Conservation (phyloP, 73 alveolate species). For the Symbiodinium natans region DNA sequence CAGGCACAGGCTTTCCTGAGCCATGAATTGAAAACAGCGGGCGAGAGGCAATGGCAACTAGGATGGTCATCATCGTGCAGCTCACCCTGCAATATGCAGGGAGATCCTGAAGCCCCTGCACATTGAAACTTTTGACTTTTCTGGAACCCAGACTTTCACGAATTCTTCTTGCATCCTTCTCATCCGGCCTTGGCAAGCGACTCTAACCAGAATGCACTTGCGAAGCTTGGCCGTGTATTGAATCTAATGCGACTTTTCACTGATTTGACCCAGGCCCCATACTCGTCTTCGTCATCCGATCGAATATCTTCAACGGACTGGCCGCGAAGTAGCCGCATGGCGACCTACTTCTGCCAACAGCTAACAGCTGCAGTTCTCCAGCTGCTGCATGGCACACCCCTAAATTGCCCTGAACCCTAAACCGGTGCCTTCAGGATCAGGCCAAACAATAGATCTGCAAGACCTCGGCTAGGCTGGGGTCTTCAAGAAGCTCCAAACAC, state of each 20-base stretch:
- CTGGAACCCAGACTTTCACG: too few relatives aligned
- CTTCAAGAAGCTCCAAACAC: neutral
- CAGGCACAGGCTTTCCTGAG: neutral
- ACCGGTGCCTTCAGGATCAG: constrained; percentile 43
- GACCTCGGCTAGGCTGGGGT: neutral
- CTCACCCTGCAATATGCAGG: too few relatives aligned
- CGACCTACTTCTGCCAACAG: neutral
- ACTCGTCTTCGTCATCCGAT: constrained; percentile 77
- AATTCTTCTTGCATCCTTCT: neutral
- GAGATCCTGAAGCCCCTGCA: neutral
- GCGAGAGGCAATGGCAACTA: too few relatives aligned
- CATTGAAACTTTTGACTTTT: too few relatives aligned
- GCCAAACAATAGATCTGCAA: constrained; percentile 76
- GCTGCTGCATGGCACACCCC: neutral
- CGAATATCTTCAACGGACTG: constrained; percentile 46
- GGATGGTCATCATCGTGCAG: too few relatives aligned
- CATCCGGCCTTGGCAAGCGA: neutral
- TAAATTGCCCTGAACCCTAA: neutral
- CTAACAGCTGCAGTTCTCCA: neutral
- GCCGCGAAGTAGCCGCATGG: constrained; percentile 36
- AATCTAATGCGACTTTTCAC: neutral
- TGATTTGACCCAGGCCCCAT: neutral
- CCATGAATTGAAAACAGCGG: neutral
- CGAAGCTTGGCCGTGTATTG: too few relatives aligned
- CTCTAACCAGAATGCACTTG: too few relatives aligned